Conservation (phyloP, 2,329 filamentous ascomycete species). For the Monilinia polystroma region DNA sequence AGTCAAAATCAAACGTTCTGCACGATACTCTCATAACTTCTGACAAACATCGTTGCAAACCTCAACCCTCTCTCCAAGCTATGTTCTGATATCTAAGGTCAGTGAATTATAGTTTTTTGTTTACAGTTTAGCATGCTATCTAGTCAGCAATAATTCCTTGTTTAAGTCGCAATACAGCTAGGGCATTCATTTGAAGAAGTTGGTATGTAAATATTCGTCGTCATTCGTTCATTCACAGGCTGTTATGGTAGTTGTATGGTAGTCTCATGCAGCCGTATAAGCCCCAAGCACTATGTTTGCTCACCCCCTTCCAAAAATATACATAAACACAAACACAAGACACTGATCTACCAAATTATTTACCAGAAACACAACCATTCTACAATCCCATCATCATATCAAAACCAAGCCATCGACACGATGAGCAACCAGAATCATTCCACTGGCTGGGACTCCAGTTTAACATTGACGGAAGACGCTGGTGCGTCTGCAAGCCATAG, state of each 20-base stretch:
- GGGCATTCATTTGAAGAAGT: neutral
- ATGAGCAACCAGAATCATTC: neutral
- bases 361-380: too few relatives aligned
- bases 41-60: neutral
- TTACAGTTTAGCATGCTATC: neutral
- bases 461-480: neutral
- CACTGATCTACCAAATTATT: too few relatives aligned
- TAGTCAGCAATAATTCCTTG: neutral
- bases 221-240: neutral
- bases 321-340: too few relatives aligned
- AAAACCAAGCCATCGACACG: neutral
- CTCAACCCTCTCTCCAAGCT: neutral
- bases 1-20: neutral
- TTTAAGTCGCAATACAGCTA: too few relatives aligned
- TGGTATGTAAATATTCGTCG: too few relatives aligned
- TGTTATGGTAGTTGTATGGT: neutral
- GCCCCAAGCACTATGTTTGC: too few relatives aligned
- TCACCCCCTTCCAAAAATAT: too few relatives aligned
- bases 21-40: neutral
- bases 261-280: neutral
- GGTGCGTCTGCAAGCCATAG: neutral
- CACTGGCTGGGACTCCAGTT: neutral
- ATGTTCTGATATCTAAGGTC: neutral
- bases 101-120: neutral
- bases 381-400: neutral